Evolutionary conservation across 2,329 filamentous ascomycete species (phyloP), one percentile per base, ranked within the genome.

Genomic region (Phialocephala subalpina): DNA sequence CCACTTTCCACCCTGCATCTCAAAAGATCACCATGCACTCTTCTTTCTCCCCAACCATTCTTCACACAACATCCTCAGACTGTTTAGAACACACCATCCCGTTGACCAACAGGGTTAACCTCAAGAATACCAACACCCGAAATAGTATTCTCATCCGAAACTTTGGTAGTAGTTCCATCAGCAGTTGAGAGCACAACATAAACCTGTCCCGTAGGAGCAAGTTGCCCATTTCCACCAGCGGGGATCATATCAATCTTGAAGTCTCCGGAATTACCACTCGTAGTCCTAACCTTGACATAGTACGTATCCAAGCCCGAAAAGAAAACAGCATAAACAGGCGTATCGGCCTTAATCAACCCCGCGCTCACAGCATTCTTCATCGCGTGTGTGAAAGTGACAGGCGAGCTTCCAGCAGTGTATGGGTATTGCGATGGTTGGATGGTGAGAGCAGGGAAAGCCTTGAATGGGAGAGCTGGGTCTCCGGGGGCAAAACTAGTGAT

Each of bases 381-480:
- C 0, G 72, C 73, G 27, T 65, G 60, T 1, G 67, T 65, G 57
- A 75, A 75, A 9, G 69, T 72, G 20, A 73, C 64, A 11, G 67
- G 49, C 3, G 65, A 65, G 29, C 53, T 58, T 29, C 67, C 70
- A 25, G 67, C 65, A 0, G 67, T 72, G 63, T 72, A 71, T 8
- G 61, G 65, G 60, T 72, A 73, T 63, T 75, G 63, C 4, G 42
- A 52, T 9, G 65, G 7, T 35, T 69, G 49, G 45, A 77, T 69
- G n/a, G 73, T 71, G 7, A 90, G 77, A 14, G 75, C 69, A 2
- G 87, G 86, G 79, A 90, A 90, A 0, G 86, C 83, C 77, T 84
- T 86, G 75, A 91, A 83, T 1, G 87, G 86, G 2, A 90, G 80
- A 2, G 78, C 67, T 0, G 82, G 78, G 74, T 88, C 88, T 67